Percentiles rank a stretch among this genome's conserved stretches.
Evolutionary conservation across 176 grass and related monocot species (phyloP).

Genomic region (Aegilops sharonensis): DNA sequence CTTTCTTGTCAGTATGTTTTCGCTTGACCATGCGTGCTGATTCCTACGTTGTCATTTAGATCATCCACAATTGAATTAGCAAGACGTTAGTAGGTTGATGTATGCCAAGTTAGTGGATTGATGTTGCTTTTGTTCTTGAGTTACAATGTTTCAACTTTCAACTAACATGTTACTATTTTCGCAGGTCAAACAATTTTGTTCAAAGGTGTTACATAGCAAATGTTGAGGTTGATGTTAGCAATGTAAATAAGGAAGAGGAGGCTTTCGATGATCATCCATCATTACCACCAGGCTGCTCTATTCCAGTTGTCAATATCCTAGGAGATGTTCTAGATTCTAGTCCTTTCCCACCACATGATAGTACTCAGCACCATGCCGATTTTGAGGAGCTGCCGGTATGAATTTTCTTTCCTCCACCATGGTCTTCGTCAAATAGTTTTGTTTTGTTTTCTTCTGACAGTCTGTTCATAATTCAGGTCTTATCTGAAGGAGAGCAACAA

Average conservation of each 20-base stretch:
- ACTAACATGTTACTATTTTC: background rate
- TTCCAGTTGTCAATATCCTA: conserved; percentile 55
- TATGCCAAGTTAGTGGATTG: background rate
- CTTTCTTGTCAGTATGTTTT: background rate
- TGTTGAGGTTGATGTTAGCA: conserved; percentile 49
- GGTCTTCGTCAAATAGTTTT: background rate
- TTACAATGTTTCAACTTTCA: background rate
- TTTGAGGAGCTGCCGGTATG: conserved; percentile 68
- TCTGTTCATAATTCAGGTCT: conserved; percentile 46
- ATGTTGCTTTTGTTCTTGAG: background rate
- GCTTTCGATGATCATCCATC: conserved; percentile 38
- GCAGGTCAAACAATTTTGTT: conserved; percentile 57
- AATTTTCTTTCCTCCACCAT: background rate
- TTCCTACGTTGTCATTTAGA: background rate
- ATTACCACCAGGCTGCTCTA: conserved; percentile 32
- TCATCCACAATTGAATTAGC: background rate
- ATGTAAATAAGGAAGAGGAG: conserved; percentile 39
- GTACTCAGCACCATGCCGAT: conserved; percentile 19
- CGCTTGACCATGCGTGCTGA: background rate
- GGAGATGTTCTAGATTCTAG: conserved; percentile 57
- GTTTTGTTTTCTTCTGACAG: background rate
- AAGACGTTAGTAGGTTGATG: background rate
- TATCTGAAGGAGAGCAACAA: conserved; percentile 64
- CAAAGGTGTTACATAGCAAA: conserved; percentile 60
- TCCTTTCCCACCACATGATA: conserved; percentile 31